A percentile compares a stretch with the other conserved stretches of the same genome.
phyloP scores from a whole-genome alignment of 2,329 filamentous ascomycete genomes.

The Alternaria sp. region DNA sequence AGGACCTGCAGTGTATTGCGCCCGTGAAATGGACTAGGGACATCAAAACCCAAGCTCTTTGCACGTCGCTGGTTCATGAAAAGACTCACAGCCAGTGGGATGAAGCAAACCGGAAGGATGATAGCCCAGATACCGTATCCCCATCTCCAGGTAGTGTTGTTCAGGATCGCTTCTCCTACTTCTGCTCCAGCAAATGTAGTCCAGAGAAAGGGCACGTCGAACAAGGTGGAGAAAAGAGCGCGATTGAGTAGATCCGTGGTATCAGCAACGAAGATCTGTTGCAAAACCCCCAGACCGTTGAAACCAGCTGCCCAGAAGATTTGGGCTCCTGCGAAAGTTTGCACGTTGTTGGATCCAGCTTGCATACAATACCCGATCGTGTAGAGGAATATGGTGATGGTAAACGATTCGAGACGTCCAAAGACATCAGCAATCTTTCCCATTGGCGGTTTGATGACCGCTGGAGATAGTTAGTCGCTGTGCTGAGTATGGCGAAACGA shows the following conservation, averaged over 20 bases:
- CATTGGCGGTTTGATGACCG: slow-evolving; percentile 66
- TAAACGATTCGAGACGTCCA: slow-evolving; percentile 66
- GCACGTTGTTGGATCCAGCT: slow-evolving; percentile 61
- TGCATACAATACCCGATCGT: slow-evolving; percentile 65
- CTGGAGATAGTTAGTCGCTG: slow-evolving; percentile 23
- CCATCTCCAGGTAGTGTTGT: slow-evolving; percentile 63
- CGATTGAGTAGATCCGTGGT: slow-evolving; percentile 64
- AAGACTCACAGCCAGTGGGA: slow-evolving; percentile 61
- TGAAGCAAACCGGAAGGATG: slow-evolving; percentile 62
- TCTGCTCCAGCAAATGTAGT: slow-evolving; percentile 67
- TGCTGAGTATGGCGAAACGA: neutral
- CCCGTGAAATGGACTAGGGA: slow-evolving; percentile 51
- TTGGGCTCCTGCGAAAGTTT: slow-evolving; percentile 60
- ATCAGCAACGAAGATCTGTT: slow-evolving; percentile 71
- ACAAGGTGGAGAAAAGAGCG: slow-evolving; percentile 64
- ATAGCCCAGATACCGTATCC: slow-evolving; percentile 69
- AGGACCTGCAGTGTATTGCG: slow-evolving; percentile 43
- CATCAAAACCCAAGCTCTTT: slow-evolving; percentile 54
- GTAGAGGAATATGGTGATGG: slow-evolving; percentile 60
- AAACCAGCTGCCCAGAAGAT: slow-evolving; percentile 68
- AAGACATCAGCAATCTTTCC: slow-evolving; percentile 68
- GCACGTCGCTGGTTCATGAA: slow-evolving; percentile 61
- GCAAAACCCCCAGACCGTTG: slow-evolving; percentile 65
- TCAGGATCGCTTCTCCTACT: slow-evolving; percentile 57
- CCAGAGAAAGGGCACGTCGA: slow-evolving; percentile 65